A percentile compares a stretch with the other conserved stretches of the same genome.
These are phyloP conservation scores for Triangularia verruculosa DNA, from an alignment of 2,329 filamentous ascomycete genomes.

Conservation along the genomic window DNA sequence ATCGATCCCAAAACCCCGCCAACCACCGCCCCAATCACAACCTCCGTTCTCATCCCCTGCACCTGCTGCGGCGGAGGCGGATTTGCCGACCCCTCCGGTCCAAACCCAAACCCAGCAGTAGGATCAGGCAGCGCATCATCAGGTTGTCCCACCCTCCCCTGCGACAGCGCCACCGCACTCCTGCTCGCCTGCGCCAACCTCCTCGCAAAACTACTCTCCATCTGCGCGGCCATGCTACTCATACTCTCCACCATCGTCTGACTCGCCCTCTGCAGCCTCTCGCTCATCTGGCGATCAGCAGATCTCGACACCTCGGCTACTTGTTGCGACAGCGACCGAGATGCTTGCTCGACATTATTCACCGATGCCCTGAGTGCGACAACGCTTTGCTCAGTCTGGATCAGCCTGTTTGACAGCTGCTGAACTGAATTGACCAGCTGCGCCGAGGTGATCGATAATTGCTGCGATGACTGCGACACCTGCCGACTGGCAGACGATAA, in stretches of 20 bases:
- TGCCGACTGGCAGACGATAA: constrained; percentile 35
- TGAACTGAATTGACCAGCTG: constrained; percentile 33
- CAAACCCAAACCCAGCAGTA: constrained; percentile 37
- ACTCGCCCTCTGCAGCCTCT: constrained; percentile 23
- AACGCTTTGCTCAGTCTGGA: constrained; percentile 25
- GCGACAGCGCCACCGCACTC: constrained; percentile 26
- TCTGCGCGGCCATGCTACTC: constrained; percentile 30
- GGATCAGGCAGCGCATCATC: constrained; percentile 35
- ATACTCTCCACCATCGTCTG: constrained; percentile 30
- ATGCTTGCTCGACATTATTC: constrained; percentile 28
- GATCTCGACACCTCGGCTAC: constrained; percentile 27
- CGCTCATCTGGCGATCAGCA: constrained; percentile 23
- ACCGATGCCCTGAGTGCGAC: constrained; percentile 22
- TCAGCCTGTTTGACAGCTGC: constrained; percentile 30
- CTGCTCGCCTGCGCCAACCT: constrained; percentile 31
- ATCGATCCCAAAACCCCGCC: constrained; percentile 42
- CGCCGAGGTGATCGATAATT: constrained; percentile 33
- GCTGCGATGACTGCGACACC: constrained; percentile 33
- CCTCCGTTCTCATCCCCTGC: constrained; percentile 36
- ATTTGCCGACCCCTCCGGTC: constrained; percentile 18
- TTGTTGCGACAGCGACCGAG: constrained; percentile 25
- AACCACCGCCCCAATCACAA: constrained; percentile 42
- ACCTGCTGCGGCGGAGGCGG: constrained; percentile 23
- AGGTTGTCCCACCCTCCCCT: constrained; percentile 31
- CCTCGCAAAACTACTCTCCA: constrained; percentile 28